Evolutionary conservation across 1,284 basidiomycete species (phyloP).

Genomic region (Pyrrhoderma lamaoense): DNA sequence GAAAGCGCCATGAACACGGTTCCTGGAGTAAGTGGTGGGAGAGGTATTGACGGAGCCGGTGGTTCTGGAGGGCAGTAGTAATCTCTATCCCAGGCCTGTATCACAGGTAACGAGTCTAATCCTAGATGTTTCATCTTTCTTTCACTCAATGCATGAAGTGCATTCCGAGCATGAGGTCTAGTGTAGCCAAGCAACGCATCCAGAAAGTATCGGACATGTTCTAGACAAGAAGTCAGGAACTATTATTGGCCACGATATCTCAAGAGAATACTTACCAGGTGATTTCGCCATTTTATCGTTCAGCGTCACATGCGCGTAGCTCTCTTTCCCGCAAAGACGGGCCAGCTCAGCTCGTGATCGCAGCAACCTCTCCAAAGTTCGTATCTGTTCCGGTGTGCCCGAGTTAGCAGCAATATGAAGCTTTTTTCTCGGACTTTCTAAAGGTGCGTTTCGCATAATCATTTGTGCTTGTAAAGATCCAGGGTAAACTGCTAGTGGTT

Average conservation of each 20-base stretch:
- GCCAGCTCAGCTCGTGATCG: conserved; percentile 74
- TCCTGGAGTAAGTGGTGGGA: conserved; percentile 73
- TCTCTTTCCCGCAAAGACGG: conserved; percentile 71
- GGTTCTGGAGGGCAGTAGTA: conserved; percentile 78
- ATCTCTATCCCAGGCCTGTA: conserved; percentile 91
- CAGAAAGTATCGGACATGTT: conserved; percentile 81
- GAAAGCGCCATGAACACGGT: conserved; percentile 85
- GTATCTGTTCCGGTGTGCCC: conserved; percentile 62
- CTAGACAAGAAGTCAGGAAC: conserved; percentile 32
- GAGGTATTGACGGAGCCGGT: conserved; percentile 59
- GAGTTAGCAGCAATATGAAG: conserved; percentile 74
- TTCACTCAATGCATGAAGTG: conserved; percentile 62
- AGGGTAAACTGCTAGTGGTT: conserved; percentile 69
- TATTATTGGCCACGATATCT: conserved; percentile 7
- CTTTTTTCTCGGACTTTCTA: conserved; percentile 73
- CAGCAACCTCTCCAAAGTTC: conserved; percentile 71
- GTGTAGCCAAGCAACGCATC: conserved; percentile 73
- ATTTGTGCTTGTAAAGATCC: conserved; percentile 86
- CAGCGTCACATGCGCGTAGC: conserved; percentile 78
- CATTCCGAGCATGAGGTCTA: conserved; percentile 62
- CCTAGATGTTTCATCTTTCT: conserved; percentile 69
- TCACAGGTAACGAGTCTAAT: conserved; percentile 47
- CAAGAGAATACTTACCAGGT: conserved; percentile 46
- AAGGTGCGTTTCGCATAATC: conserved; percentile 82
- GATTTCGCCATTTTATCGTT: conserved; percentile 93